These are phyloP conservation scores for Ambrosia hybrid DNA, from an alignment of 140 eudicot genomes.

Conservation along the genomic window DNA sequence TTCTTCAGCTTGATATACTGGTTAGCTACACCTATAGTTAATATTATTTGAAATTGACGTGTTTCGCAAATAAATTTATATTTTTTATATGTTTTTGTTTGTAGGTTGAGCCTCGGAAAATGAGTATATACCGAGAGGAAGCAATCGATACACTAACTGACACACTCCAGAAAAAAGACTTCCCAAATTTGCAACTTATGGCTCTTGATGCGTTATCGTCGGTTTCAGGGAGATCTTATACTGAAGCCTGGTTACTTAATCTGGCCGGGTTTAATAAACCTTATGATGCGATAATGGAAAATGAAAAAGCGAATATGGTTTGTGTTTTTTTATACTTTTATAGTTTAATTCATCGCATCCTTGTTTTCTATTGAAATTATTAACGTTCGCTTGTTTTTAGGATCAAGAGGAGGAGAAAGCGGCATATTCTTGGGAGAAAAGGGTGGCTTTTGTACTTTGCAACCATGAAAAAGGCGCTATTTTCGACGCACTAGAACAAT, in stretches of 20 bases:
- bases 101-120: slow-evolving; percentile 75
- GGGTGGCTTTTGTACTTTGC: slow-evolving; percentile 72
- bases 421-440: slow-evolving; percentile 63
- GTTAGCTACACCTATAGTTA: slow-evolving; percentile 34
- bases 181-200: slow-evolving; percentile 64
- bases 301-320: slow-evolving; percentile 53
- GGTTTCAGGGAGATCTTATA: slow-evolving; percentile 56
- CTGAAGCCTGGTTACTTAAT: slow-evolving; percentile 80
- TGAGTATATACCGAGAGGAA: slow-evolving; percentile 95
- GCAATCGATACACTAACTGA: slow-evolving; percentile 72
- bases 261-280: slow-evolving; percentile 70
- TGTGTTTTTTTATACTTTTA: background rate
- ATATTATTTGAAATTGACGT: background rate
- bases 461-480: slow-evolving; percentile 74
- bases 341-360: background rate
- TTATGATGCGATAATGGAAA: slow-evolving; percentile 48
- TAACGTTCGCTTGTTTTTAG: slow-evolving; percentile 32
- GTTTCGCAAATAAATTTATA: background rate
- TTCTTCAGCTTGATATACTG: slow-evolving; percentile 89
- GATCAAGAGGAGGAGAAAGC: slow-evolving; percentile 63
- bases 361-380: slow-evolving; percentile 4
- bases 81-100: background rate
- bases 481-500: slow-evolving; percentile 63
- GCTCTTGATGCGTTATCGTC: slow-evolving; percentile 67
- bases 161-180: slow-evolving; percentile 63